Percentiles rank a stretch among this genome's conserved stretches.
phyloP scores from a whole-genome alignment of 768 basidiomycete genomes.

The Naematelia encephala region DNA sequence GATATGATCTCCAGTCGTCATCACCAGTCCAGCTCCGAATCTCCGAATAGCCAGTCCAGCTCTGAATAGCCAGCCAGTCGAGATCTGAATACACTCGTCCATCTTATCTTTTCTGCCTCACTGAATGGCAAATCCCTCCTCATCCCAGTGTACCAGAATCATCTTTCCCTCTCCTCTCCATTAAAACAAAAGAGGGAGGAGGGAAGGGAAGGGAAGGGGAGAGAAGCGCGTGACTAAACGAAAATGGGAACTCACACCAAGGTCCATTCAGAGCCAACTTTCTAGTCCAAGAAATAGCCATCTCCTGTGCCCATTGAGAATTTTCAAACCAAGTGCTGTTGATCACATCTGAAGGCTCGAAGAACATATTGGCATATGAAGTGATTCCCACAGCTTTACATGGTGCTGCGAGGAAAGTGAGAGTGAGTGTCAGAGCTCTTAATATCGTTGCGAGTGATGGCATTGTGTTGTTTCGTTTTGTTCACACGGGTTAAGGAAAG shows the following conservation, averaged over 20 bases:
- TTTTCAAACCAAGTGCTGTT: conserved; percentile 9
- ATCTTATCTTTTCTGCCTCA: no score
- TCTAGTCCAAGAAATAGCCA: conserved; percentile 2
- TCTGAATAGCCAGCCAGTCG: no score
- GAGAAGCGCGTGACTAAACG: no score
- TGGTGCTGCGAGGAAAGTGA: background rate
- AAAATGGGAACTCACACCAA: conserved; percentile 10
- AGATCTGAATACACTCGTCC: no score
- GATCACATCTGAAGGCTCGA: conserved; percentile 6
- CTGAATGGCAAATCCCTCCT: no score
- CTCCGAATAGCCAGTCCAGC: no score
- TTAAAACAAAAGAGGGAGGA: no score
- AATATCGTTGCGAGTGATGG: background rate
- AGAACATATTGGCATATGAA: conserved; percentile 12
- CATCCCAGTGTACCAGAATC: no score
- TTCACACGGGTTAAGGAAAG: no score
- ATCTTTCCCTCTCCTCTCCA: no score
- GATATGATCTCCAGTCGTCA: background rate
- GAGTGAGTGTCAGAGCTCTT: background rate
- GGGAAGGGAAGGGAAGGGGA: background rate
- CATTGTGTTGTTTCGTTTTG: no score
- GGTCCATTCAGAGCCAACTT: background rate
- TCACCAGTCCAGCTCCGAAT: background rate
- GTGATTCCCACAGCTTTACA: background rate
- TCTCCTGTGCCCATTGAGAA: conserved; percentile 2